Evolutionary conservation across 495 filamentous ascomycete genomes (phyloP).

Genomic region (Penicillium samsonianum): DNA sequence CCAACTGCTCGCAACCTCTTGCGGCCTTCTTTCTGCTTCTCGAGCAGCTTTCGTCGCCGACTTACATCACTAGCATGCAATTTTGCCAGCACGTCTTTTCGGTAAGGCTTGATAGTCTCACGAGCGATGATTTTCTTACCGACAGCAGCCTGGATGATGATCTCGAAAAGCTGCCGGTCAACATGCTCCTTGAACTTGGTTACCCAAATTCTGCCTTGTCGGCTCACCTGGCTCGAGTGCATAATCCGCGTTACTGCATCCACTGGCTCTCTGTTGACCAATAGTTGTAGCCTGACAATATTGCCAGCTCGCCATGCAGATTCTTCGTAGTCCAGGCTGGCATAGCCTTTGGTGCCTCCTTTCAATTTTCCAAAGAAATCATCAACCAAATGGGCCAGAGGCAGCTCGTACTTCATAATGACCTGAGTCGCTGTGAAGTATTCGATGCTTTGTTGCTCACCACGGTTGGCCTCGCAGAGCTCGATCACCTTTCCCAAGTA

Average conservation of each 20-base stretch:
- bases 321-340: slow-evolving; percentile 93
- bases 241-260: slow-evolving; percentile 93
- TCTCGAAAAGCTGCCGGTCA: slow-evolving; percentile 92
- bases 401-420: slow-evolving; percentile 90
- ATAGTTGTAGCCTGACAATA: slow-evolving; percentile 85
- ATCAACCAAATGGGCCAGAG: slow-evolving; percentile 84
- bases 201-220: slow-evolving; percentile 83
- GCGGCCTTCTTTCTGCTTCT: slow-evolving; percentile 95
- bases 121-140: slow-evolving; percentile 84
- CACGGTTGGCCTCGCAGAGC: slow-evolving; percentile 87
- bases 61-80: slow-evolving; percentile 88
- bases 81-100: slow-evolving; percentile 92
- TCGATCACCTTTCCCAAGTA: slow-evolving; percentile 94
- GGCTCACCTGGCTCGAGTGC: slow-evolving; percentile 73
- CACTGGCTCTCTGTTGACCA: slow-evolving; percentile 91
- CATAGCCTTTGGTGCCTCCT: slow-evolving; percentile 78
- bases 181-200: slow-evolving; percentile 97
- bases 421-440: slow-evolving; percentile 96
- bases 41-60: slow-evolving; percentile 80
- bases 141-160: slow-evolving; percentile 89
- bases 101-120: slow-evolving; percentile 94
- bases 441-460: slow-evolving; percentile 77
- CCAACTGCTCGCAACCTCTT: slow-evolving; percentile 75
- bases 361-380: slow-evolving; percentile 98
- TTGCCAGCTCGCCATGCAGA: slow-evolving; percentile 79